Evolutionary conservation across 306 rosid species (phyloP).

Genomic region (Citrullus colocynthis): DNA sequence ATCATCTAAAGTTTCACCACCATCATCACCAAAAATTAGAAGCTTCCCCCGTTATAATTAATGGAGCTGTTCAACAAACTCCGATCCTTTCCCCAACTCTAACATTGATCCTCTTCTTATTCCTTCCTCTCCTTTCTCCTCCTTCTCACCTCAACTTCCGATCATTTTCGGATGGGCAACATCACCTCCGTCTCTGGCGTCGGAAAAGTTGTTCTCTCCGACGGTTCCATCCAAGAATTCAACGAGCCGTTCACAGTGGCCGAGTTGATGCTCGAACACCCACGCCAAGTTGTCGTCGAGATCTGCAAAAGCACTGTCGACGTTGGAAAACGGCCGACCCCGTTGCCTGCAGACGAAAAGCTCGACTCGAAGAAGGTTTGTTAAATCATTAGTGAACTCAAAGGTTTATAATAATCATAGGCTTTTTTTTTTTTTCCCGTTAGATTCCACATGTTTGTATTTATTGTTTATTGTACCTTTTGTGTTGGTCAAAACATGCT

Average conservation of each 20-base stretch:
- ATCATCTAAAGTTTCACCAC: constrained; percentile 17
- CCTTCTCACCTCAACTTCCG: background rate
- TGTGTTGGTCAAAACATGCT: background rate
- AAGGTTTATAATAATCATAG: no score
- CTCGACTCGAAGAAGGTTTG: constrained; percentile 31
- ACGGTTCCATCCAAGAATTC: constrained; percentile 59
- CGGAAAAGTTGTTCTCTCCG: constrained; percentile 37
- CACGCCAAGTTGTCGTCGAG: constrained; percentile 78
- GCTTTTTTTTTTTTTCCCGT: background rate
- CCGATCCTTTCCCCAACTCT: background rate
- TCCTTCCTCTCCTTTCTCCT: background rate
- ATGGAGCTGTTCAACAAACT: constrained; percentile 81
- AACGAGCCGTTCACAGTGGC: constrained; percentile 44
- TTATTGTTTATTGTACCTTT: no score
- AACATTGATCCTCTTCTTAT: background rate
- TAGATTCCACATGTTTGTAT: background rate
- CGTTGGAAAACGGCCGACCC: constrained; percentile 27
- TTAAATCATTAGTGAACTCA: background rate
- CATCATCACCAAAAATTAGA: background rate
- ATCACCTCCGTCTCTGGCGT: constrained; percentile 17
- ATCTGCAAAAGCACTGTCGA: constrained; percentile 24
- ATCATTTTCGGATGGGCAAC: constrained; percentile 46
- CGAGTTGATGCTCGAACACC: constrained; percentile 80
- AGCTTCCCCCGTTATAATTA: constrained; percentile 20
- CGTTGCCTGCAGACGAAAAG: constrained; percentile 57